A percentile compares a stretch with the other conserved stretches of the same genome.
Evolutionary conservation across 2,329 filamentous ascomycete genomes (phyloP).

Genomic region (Aspergillus versicolor): DNA sequence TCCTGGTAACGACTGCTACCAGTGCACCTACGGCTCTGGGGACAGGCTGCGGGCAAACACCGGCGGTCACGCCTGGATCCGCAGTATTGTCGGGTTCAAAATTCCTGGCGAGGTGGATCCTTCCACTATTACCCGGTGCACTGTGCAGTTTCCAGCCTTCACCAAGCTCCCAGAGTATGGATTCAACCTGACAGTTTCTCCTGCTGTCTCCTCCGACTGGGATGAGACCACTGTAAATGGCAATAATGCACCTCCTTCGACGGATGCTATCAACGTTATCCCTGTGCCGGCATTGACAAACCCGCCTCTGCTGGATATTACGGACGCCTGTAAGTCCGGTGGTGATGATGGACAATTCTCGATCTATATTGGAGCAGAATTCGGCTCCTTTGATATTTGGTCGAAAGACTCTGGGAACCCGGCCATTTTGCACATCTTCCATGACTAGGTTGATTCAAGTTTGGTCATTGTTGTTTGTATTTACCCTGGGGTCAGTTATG

Average conservation of each 20-base stretch:
- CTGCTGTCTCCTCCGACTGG: slow-evolving; percentile 12
- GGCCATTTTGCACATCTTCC: slow-evolving; percentile 13
- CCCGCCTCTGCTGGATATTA: slow-evolving; percentile 9
- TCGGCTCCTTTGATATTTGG: slow-evolving; percentile 14
- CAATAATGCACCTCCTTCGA: slow-evolving; percentile 8
- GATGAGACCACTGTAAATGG: slow-evolving; percentile 13
- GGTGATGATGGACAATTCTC: slow-evolving; percentile 11
- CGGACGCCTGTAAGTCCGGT: slow-evolving; percentile 6
- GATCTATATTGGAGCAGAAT: slow-evolving; percentile 11
- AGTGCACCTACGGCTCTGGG: slow-evolving; percentile 12
- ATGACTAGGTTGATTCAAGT: not conserved
- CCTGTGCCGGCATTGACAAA: slow-evolving; percentile 7
- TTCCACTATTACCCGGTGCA: slow-evolving; percentile 8
- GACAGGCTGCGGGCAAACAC: slow-evolving; percentile 11
- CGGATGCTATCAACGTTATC: not conserved
- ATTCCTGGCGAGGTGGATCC: slow-evolving; percentile 3
- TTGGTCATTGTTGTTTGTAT: not conserved
- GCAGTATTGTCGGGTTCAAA: slow-evolving; percentile 13
- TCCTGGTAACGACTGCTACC: slow-evolving; percentile 13
- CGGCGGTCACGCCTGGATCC: slow-evolving; percentile 8
- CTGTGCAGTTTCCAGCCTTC: slow-evolving; percentile 18
- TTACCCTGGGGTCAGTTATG: not conserved
- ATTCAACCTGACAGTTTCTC: slow-evolving; percentile 11
- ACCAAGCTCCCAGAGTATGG: not conserved
- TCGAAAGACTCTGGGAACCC: slow-evolving; percentile 14